A percentile compares a stretch with the other conserved stretches of the same genome.
Evolutionary conservation across 2,329 filamentous ascomycete genomes (phyloP).

Genomic region (Neobulgaria alba): DNA sequence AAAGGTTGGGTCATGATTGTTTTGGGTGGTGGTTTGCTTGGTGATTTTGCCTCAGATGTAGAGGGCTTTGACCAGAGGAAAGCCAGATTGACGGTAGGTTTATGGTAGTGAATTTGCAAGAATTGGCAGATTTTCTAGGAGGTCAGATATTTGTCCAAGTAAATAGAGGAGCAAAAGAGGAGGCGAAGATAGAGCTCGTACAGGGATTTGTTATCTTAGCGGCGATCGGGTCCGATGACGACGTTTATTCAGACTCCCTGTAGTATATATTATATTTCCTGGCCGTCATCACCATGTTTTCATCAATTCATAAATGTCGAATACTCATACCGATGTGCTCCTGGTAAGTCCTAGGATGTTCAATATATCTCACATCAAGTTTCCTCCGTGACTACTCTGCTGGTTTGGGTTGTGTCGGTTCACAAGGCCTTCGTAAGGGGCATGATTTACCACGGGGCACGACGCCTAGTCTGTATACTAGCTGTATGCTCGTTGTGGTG

Average conservation of each 20-base stretch:
- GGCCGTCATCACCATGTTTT: conserved; percentile 7
- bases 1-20: conserved; percentile 23
- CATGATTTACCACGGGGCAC: too few species aligned
- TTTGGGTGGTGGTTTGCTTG: conserved; percentile 5
- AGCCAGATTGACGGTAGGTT: conserved; percentile 21
- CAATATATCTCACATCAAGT: too few species aligned
- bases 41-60: conserved; percentile 18
- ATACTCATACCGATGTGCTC: conserved; percentile 46
- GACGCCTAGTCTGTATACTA: too few species aligned
- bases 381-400: too few species aligned
- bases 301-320: conserved; percentile 33
- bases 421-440: too few species aligned
- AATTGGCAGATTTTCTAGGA: too few species aligned
- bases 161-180: background rate
- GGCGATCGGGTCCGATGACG: conserved; percentile 5
- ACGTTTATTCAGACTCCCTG: conserved; percentile 3
- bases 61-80: conserved; percentile 26
- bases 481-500: too few species aligned
- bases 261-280: too few species aligned
- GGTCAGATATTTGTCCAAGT: too few species aligned
- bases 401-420: too few species aligned
- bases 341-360: too few species aligned
- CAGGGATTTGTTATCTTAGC: conserved; percentile 2
- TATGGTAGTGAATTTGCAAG: background rate
- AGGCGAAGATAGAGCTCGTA: background rate